Evolutionary conservation across 2,329 filamentous ascomycete species (phyloP).

Genomic region (Macrophomina tecta): DNA sequence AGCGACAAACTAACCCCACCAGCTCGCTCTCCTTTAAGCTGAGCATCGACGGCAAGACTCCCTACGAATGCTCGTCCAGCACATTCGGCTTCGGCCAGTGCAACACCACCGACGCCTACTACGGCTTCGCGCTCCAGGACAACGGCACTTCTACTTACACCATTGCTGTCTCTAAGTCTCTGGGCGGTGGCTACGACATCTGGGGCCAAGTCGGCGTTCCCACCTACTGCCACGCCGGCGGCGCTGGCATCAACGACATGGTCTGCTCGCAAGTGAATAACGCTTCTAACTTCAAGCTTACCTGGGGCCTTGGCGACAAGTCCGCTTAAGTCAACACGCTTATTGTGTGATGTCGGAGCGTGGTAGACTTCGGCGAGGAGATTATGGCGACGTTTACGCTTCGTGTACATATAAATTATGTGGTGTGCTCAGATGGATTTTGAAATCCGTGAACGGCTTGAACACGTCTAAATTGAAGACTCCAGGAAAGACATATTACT

Average conservation of each 20-base stretch:
- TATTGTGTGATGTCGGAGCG: not conserved
- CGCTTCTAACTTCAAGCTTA: constrained; percentile 4
- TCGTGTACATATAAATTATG: not conserved
- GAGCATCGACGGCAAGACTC: constrained; percentile 14
- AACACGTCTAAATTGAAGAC: too few species aligned
- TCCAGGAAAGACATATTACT: too few species aligned
- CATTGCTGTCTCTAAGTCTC: constrained; percentile 12
- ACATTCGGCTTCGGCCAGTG: constrained; percentile 4
- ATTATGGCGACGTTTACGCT: not conserved
- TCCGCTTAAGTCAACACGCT: not conserved
- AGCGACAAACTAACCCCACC: not conserved
- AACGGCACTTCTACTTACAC: constrained; percentile 22
- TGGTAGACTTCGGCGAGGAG: not conserved
- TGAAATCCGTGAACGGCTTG: not conserved
- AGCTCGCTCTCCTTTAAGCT: constrained; percentile 18
- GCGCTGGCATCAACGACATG: constrained; percentile 13
- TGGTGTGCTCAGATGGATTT: not conserved
- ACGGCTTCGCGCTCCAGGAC: constrained; percentile 14
- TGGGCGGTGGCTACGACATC: constrained; percentile 12
- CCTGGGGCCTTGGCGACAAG: not conserved
- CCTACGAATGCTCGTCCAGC: constrained; percentile 18
- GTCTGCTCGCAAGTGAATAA: constrained; percentile 24
- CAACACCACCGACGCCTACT: constrained; percentile 18
- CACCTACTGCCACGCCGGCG: constrained; percentile 25
- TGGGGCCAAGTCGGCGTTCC: constrained; percentile 11